Percentiles rank a stretch among this genome's conserved stretches.
These are phyloP conservation scores for Tetracladium setigerum DNA, from an alignment of 495 filamentous ascomycete genomes.

Conservation along the genomic window DNA sequence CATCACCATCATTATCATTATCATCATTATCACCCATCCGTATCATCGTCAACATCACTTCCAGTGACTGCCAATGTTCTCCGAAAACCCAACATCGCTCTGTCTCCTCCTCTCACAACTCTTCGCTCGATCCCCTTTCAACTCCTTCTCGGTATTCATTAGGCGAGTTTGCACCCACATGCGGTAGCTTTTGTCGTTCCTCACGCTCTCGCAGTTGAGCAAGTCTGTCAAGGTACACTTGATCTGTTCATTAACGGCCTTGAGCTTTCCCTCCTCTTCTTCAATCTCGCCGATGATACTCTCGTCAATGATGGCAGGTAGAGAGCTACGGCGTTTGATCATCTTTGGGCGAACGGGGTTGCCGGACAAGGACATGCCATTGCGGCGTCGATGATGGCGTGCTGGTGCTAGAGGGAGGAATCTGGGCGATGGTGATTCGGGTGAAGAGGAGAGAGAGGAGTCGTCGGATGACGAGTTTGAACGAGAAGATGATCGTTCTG, in stretches of 20 bases:
- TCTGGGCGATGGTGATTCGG: constrained; percentile 10
- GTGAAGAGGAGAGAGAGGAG: constrained; percentile 8
- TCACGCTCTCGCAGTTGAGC: constrained; percentile 53
- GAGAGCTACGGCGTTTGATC: constrained; percentile 14
- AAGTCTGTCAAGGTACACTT: constrained; percentile 58
- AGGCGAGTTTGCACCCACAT: constrained; percentile 55
- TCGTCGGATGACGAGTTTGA: not conserved
- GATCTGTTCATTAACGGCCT: constrained; percentile 55
- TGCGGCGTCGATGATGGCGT: constrained; percentile 9
- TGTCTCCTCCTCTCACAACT: constrained; percentile 22
- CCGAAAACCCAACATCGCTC: not conserved
- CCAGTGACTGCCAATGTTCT: no score
- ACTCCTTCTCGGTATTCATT: constrained; percentile 56
- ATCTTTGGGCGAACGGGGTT: not conserved
- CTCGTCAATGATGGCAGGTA: constrained; percentile 32
- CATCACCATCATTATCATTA: no score
- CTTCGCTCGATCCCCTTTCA: constrained; percentile 27
- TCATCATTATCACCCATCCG: no score
- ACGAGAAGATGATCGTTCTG: constrained; percentile 26
- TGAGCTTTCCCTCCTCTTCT: constrained; percentile 44
- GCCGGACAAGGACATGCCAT: not conserved
- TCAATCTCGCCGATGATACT: constrained; percentile 31
- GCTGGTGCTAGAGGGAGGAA: constrained; percentile 5
- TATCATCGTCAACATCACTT: no score
- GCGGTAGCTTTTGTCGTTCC: constrained; percentile 45